Percentiles rank a stretch among this genome's conserved stretches.
phyloP scores from a whole-genome alignment of 129 eudicot species.

The Saussurea involucrata region DNA sequence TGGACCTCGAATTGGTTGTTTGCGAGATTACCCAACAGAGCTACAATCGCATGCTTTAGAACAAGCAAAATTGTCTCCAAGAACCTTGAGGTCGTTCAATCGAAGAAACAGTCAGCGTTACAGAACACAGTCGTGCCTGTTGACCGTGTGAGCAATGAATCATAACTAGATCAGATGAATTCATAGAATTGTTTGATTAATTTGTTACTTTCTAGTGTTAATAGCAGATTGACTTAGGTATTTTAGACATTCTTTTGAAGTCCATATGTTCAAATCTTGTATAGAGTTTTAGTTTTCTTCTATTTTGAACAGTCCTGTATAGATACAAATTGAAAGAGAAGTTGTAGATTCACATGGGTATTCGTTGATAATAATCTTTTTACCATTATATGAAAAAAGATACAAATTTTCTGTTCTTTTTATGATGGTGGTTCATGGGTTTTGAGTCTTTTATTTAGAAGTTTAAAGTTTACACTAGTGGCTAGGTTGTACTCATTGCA shows the following conservation, averaged over 20 bases:
- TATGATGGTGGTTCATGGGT: conserved; percentile 14
- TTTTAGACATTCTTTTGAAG: conserved; percentile 24
- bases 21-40: conserved; percentile 80
- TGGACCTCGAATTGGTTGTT: conserved; percentile 90
- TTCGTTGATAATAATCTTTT: conserved; percentile 8
- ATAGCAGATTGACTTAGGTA: conserved; percentile 16
- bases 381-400: conserved; percentile 20
- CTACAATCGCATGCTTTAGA: conserved; percentile 81
- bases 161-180: not conserved
- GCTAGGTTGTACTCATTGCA: not conserved
- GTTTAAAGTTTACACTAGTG: not conserved
- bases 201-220: not conserved
- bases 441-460: not conserved
- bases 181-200: conserved; percentile 8
- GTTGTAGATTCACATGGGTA: conserved; percentile 15
- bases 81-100: conserved; percentile 27
- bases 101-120: conserved; percentile 16
- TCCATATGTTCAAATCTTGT: conserved; percentile 5
- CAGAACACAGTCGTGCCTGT: conserved; percentile 28
- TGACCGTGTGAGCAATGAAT: not conserved
- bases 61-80: conserved; percentile 73
- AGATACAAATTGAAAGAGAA: conserved; percentile 7
- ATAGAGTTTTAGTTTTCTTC: conserved; percentile 13
- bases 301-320: not conserved
- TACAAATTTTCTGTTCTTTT: conserved; percentile 12